phyloP scores from a whole-genome alignment of 306 rosid species.

The Carpinus viminea region DNA sequence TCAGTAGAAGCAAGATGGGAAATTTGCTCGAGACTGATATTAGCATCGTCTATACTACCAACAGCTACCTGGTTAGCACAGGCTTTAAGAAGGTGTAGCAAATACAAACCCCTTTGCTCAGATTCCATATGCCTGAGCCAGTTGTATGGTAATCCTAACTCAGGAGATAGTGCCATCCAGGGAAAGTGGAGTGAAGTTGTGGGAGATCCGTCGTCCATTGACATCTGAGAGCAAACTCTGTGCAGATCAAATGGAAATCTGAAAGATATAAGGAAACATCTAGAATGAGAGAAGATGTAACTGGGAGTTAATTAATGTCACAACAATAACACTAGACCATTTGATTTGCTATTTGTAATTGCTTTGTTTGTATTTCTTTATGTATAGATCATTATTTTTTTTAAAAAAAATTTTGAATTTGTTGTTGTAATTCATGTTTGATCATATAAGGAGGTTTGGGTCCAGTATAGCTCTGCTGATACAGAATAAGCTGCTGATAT shows the following conservation, averaged over 20 bases:
- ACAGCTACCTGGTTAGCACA: constrained; percentile 76
- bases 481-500: too few species aligned
- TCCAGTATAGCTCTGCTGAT: too few species aligned
- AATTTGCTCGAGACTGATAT: constrained; percentile 62
- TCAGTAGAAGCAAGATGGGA: constrained; percentile 70
- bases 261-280: neutral
- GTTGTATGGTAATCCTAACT: constrained; percentile 59
- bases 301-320: neutral
- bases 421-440: too few species aligned
- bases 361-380: too few species aligned
- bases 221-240: neutral
- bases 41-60: constrained; percentile 70
- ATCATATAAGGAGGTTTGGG: too few species aligned
- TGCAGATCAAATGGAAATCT: constrained; percentile 9
- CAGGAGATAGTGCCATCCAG: constrained; percentile 29
- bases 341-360: neutral
- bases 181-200: constrained; percentile 42
- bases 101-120: constrained; percentile 55
- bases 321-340: neutral
- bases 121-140: constrained; percentile 54
- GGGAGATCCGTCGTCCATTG: constrained; percentile 41
- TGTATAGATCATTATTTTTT: too few species aligned
- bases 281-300: constrained; percentile 1
- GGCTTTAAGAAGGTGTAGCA: constrained; percentile 55
- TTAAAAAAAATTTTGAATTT: too few species aligned